Base-by-base conservation (phyloP, 495 filamentous ascomycete genomes). In the Acidomyces sp. region DNA sequence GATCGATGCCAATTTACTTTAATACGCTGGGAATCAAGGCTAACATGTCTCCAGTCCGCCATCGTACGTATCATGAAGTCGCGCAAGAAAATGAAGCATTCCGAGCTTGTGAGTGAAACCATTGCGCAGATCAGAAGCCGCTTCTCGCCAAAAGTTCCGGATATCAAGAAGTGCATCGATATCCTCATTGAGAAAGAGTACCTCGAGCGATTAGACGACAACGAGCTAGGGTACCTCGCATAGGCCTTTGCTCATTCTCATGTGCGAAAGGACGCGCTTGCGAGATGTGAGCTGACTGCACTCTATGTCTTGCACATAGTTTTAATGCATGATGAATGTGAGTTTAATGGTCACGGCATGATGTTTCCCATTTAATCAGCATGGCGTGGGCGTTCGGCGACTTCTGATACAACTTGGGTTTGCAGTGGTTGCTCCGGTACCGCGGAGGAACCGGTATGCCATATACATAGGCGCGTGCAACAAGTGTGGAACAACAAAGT, bases 21-120 rank as follows among this genome's bases (percentile, higher is more conserved):
- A 34, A 13, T 30, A 21, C n/a, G 21, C 24, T 16, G 5, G 15
- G 4, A 12, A 21, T 3, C 23, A 9, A 20, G 48, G 18, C 25
- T 43, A 41, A 39, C 24, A 22, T 58, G 15, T 22, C 15, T 41
- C 6, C 52, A 97, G 92, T 96, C 92, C 42, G 85, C 87, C 15
- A 96, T 99, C 53, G 90, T 99, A 25, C 80, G 90, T 52, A 94
- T 99, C 65, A 99, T 96, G 90, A 99, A 99, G 62, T 90, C 92
- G 1, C 81, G 90, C 39, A 95, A 96, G 75, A 82, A 80, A 67
- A 87, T 95, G 82, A 94, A 93, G 72, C 88, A 99, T 62, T 74
- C 80, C 37, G 77, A 84, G 55, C 75, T 99, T 7, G 85, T 99
- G 30, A 76, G 82, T 52, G 90, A 99, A 64, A 86, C 83, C 12